phyloP scores from a whole-genome alignment of 1,284 basidiomycete species.

The Cutaneotrichosporon mucoides region DNA sequence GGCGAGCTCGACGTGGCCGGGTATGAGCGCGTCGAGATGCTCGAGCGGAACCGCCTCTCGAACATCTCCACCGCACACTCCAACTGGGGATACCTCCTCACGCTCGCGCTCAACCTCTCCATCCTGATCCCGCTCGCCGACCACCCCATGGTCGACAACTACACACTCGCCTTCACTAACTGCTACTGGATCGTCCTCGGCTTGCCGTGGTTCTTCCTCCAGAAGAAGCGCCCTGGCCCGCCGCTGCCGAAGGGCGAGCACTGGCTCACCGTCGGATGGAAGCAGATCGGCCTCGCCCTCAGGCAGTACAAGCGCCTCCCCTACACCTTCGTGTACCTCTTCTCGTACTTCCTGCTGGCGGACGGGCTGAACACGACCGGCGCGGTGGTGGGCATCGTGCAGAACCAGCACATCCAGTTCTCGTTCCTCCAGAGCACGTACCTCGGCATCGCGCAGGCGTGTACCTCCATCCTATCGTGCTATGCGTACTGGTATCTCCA shows the following conservation, averaged over 20 bases:
- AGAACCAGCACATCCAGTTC: slow-evolving; percentile 70
- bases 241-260: slow-evolving; percentile 64
- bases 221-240: slow-evolving; percentile 69
- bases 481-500: slow-evolving; percentile 77
- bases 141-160: slow-evolving; percentile 64
- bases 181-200: slow-evolving; percentile 69
- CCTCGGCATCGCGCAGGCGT: slow-evolving; percentile 66
- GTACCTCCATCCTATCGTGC: slow-evolving; percentile 58
- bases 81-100: slow-evolving; percentile 63
- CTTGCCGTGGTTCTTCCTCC: slow-evolving; percentile 79
- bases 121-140: slow-evolving; percentile 63
- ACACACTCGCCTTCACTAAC: slow-evolving; percentile 52
- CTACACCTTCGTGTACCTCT: slow-evolving; percentile 69
- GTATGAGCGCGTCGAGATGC: slow-evolving; percentile 68
- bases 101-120: slow-evolving; percentile 64
- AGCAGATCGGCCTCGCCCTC: slow-evolving; percentile 72
- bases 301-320: slow-evolving; percentile 58
- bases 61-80: slow-evolving; percentile 77
- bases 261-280: slow-evolving; percentile 58
- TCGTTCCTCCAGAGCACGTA: slow-evolving; percentile 72
- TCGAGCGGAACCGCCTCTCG: slow-evolving; percentile 77
- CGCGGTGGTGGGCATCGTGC: slow-evolving; percentile 41
- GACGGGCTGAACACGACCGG: slow-evolving; percentile 30
- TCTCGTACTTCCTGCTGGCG: slow-evolving; percentile 68
- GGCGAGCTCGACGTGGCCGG: slow-evolving; percentile 59